Evolutionary conservation across 139 green algal genomes (phyloP).

Genomic region (Gonium pectorale): DNA sequence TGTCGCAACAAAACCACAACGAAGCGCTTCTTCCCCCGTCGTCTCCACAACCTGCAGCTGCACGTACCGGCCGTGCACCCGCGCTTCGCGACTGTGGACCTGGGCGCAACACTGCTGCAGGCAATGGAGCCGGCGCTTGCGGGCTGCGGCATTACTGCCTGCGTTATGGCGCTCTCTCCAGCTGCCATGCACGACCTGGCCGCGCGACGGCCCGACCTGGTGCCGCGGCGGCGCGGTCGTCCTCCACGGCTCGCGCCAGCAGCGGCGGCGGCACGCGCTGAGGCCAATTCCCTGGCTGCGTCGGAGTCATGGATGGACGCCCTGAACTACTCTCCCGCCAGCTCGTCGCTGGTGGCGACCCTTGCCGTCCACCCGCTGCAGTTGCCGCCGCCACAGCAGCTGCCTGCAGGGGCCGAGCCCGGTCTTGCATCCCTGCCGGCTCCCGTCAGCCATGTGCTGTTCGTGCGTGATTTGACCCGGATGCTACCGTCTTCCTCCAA

Average conservation of each 20-base stretch:
- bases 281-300: neutral
- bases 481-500: no score
- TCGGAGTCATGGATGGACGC: neutral
- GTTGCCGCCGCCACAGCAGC: conserved; percentile 8
- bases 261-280: neutral
- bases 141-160: neutral
- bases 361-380: neutral
- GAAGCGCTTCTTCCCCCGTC: neutral
- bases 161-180: conserved; percentile 2
- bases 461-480: no score
- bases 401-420: no score
- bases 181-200: neutral
- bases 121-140: neutral
- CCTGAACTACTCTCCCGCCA: neutral
- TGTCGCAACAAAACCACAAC: no score
- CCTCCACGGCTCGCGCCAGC: neutral
- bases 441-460: no score
- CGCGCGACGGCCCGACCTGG: neutral
- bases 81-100: neutral
- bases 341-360: neutral
- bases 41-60: neutral
- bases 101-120: neutral
- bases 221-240: neutral
- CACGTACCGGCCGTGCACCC: conserved; percentile 22
- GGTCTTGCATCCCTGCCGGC: no score